phyloP scores from a whole-genome alignment of 352 stramenopile species.

The Phytophthora nicotianae region DNA sequence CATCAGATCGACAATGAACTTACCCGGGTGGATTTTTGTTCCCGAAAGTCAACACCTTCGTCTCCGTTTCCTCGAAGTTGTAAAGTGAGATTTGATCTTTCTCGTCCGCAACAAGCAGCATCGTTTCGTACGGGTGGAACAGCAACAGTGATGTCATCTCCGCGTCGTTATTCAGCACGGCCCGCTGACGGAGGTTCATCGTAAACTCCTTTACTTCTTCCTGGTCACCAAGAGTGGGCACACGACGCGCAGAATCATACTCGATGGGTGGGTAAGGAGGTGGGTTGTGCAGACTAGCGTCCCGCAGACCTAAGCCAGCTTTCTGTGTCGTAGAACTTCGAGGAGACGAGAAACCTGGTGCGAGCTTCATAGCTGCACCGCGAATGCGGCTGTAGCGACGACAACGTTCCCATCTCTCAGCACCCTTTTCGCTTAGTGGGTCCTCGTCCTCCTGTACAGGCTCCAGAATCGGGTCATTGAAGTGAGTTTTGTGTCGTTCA shows the following conservation, averaged over 20 bases:
- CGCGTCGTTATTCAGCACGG: slow-evolving; percentile 91
- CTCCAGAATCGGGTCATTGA: slow-evolving; percentile 76
- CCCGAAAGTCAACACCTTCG: slow-evolving; percentile 77
- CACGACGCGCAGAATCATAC: slow-evolving; percentile 37
- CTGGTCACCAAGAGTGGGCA: slow-evolving; percentile 40
- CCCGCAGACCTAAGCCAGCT: slow-evolving; percentile 8
- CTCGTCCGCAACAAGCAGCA: slow-evolving; percentile 95
- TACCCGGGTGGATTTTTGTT: slow-evolving; percentile 88
- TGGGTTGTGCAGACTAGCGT: slow-evolving; percentile 23
- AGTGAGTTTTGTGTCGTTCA: slow-evolving; percentile 67
- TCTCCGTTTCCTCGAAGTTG: slow-evolving; percentile 93
- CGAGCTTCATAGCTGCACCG: slow-evolving; percentile 56
- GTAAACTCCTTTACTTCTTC: slow-evolving; percentile 79
- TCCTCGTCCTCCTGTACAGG: slow-evolving; percentile 73
- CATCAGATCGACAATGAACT: slow-evolving; percentile 20
- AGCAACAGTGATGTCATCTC: slow-evolving; percentile 96
- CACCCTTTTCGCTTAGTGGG: slow-evolving; percentile 74
- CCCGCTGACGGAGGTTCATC: slow-evolving; percentile 90
- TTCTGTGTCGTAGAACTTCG: slow-evolving; percentile 13
- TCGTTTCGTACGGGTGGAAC: slow-evolving; percentile 96
- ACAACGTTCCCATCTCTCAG: slow-evolving; percentile 66
- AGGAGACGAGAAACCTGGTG: slow-evolving; percentile 60
- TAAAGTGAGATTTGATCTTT: slow-evolving; percentile 95
- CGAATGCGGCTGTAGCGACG: slow-evolving; percentile 72
- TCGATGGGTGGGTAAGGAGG: slow-evolving; percentile 35